Evolutionary conservation across 2,329 filamentous ascomycete genomes (phyloP).

Genomic region (Furcasterigmium sp.): DNA sequence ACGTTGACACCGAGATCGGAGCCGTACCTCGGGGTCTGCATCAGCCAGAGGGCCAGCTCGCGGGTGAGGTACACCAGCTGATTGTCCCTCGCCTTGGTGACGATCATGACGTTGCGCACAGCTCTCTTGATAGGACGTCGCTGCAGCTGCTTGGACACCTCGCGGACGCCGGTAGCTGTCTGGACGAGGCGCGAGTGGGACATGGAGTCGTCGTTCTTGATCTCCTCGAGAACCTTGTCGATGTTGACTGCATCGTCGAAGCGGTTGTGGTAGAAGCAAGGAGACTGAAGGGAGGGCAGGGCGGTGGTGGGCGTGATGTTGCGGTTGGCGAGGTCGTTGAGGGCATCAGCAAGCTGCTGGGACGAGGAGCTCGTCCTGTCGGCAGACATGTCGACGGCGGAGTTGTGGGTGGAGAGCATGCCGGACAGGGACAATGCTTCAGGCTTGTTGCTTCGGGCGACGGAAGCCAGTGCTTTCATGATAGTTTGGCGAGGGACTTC

Average conservation of each 20-base stretch:
- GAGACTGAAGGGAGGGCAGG: constrained; percentile 73
- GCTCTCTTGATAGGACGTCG: constrained; percentile 86
- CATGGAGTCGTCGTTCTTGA: constrained; percentile 81
- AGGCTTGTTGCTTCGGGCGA: constrained; percentile 54
- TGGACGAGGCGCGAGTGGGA: constrained; percentile 92
- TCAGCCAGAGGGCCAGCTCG: constrained; percentile 82
- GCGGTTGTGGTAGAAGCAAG: constrained; percentile 95
- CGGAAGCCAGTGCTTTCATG: constrained; percentile 74
- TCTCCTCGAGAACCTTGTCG: constrained; percentile 90
- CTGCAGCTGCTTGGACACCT: constrained; percentile 93
- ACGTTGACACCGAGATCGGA: constrained; percentile 90
- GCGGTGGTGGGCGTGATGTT: constrained; percentile 39
- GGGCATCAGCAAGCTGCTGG: constrained; percentile 58
- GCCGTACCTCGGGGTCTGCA: constrained; percentile 84
- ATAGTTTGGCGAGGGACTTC: constrained; percentile 76
- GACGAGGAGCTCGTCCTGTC: constrained; percentile 42
- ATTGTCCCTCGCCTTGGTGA: constrained; percentile 96
- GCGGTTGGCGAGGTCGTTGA: constrained; percentile 45
- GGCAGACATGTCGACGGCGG: constrained; percentile 26
- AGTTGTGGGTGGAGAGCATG: constrained; percentile 46
- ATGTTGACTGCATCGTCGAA: constrained; percentile 97
- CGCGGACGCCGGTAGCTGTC: constrained; percentile 89
- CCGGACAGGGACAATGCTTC: constrained; percentile 57
- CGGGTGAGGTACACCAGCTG: constrained; percentile 83
- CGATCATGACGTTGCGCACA: constrained; percentile 94